Base-by-base conservation (phyloP, 1,139 yeast species). In the Kurtzmaniella quercitrusa region DNA sequence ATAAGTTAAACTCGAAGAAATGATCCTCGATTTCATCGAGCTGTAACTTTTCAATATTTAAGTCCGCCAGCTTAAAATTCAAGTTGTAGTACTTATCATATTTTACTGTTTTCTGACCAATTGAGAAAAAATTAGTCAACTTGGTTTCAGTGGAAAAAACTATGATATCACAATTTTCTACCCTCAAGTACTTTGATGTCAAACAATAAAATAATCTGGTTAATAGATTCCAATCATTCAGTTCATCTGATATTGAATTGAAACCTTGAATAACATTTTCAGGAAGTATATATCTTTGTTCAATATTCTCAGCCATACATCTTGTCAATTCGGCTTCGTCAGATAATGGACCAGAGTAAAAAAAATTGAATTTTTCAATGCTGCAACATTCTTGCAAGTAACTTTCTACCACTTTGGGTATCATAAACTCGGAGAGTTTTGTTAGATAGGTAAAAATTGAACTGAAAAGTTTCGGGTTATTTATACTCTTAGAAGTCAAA, bases 251-350 rank as follows among this genome's bases (percentile, higher is more conserved):
- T 9, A 36, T 12, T 3, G 27, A 18, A 21, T 36, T 14, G 15
- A 36, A 36, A 3, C 38, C 38, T 21, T 36, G 38, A 14, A 36
- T 9, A 2, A 14, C 10, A 21, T 36, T 36, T 19, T 36, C 38
- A 8, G 19, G 19, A 4, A 3, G 12, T 2, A 36, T 4, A 3
- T 45, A 42, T 5, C 40, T 17, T 12, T 0, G 67, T 34, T 78
- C 48, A 2, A 78, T 49, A 59, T 75, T 74, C 18, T 65, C 57
- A 2, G 79, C 63, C 31, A 71, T 54, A 1, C 55, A 54, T 0
- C 76, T 61, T 11, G 72, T 67, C 48, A 77, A 82, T n/a, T 71
- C 71, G 65, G 73, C 67, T 1, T 77, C 63, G 1, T 71, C 57
- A 3, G 49, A 48, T 2, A 51, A 53, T 0, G 49, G 45, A 31